Base-by-base conservation (phyloP, 768 basidiomycete genomes). In the Dendrothele bispora region DNA sequence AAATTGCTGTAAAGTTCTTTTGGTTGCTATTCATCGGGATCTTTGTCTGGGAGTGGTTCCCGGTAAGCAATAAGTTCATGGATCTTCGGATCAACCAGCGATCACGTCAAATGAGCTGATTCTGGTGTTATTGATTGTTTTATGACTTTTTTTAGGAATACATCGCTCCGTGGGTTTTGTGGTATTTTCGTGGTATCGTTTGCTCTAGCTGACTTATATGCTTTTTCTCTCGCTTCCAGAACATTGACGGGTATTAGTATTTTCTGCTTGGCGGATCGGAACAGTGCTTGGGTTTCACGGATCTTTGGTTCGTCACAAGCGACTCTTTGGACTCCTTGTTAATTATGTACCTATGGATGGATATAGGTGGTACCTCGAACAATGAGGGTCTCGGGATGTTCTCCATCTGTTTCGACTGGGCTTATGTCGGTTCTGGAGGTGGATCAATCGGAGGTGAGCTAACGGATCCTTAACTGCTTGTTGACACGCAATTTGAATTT, bases 211-310 rank as follows among this genome's bases (percentile, higher is more conserved):
- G 8, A 35, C 29, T 47, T n/a, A 17, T 40, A n/a, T 22, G 45
- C 12, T 42, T 51, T 15, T 47, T 30, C 37, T 43, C 7, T 7
- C 15, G 18, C 22, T 34, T 27, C 21, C 28, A 8, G 11, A 25
- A 76, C 77, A 3, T 68, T 84, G 30, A 83, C 81, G 2, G 82
- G 82, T n/a, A 68, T 84, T 46, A 79, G 78, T 14, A 68, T 85
- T 26, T 75, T 81, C 63, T 82, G 81, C 54, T 67, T 82, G 21
- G 79, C 72, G 1, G 69, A 73, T 39, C 72, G 71, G 35, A 62
- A 81, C 15, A 78, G 69, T 43, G 55, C 77, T 0, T 69, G 71
- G 61, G 68, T 83, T 49, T 76, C 80, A 0, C 70, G 75, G 22
- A 65, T 83, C 25, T 83, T 84, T 55, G 83, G 83, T 66, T 43